These are phyloP conservation scores for Penicillium cataractarum DNA, from an alignment of 495 filamentous ascomycete species.

Conservation along the genomic window DNA sequence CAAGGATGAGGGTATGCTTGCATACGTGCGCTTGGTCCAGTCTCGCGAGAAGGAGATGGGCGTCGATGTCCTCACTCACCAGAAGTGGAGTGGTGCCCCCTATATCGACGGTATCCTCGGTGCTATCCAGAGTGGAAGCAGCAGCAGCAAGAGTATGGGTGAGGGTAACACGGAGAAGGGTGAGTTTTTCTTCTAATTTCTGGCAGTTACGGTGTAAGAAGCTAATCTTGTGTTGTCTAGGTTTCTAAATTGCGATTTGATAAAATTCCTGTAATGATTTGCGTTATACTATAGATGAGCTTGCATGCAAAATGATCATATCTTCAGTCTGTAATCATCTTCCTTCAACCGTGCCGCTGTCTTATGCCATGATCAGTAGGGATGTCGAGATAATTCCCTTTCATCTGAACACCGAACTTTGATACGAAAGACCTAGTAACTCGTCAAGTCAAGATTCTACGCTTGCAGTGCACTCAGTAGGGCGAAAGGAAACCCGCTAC, in stretches of 20 bases:
- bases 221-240: constrained; percentile 6
- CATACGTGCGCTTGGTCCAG: constrained; percentile 92
- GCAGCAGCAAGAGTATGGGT: constrained; percentile 79
- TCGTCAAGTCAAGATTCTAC: no score
- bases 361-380: background rate
- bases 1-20: constrained; percentile 90
- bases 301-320: background rate
- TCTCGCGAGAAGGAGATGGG: constrained; percentile 87
- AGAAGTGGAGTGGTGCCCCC: constrained; percentile 94
- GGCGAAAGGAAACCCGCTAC: no score
- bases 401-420: no score
- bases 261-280: background rate
- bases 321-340: background rate
- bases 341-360: background rate
- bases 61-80: constrained; percentile 94
- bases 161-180: constrained; percentile 76
- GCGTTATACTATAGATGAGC: constrained; percentile 4
- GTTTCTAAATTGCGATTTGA: constrained; percentile 18
- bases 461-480: no score
- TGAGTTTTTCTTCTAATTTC: constrained; percentile 24
- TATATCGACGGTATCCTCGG: constrained; percentile 95
- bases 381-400: background rate
- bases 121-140: constrained; percentile 89
- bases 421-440: no score
- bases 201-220: no score